Percentiles rank a stretch among this genome's conserved stretches.
Conservation (phyloP, 495 filamentous ascomycete genomes). For the Penicillium bialowiezense region DNA sequence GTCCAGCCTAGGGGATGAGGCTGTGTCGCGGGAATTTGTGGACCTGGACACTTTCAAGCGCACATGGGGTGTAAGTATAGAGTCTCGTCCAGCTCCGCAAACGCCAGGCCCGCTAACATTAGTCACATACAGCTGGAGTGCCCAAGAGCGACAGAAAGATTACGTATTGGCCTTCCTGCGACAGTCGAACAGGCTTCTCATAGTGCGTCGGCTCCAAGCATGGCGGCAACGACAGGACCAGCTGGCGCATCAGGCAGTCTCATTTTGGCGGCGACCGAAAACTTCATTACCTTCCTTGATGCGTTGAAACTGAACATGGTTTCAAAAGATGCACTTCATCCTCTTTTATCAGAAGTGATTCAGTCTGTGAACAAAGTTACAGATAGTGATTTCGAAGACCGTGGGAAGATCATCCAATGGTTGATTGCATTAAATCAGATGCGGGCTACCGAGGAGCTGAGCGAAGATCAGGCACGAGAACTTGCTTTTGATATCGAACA, state of each 20-base stretch:
- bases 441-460: conserved; percentile 89
- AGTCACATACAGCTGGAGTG: conserved; percentile 75
- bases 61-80: conserved; percentile 74
- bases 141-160: conserved; percentile 86
- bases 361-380: conserved; percentile 96
- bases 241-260: conserved; percentile 63
- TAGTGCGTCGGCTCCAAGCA: conserved; percentile 35
- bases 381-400: conserved; percentile 84
- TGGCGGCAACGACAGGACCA: conserved; percentile 36
- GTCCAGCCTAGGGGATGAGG: conserved; percentile 83
- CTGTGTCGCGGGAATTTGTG: conserved; percentile 75
- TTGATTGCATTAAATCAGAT: conserved; percentile 96
- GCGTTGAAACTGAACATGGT: conserved; percentile 83
- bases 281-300: conserved; percentile 98
- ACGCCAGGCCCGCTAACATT: conserved; percentile 5
- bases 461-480: conserved; percentile 82
- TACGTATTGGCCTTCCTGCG: conserved; percentile 81
- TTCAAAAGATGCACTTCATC: conserved; percentile 94
- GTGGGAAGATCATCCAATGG: conserved; percentile 98
- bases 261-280: conserved; percentile 85
- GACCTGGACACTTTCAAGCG: conserved; percentile 92
- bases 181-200: conserved; percentile 57
- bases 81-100: not conserved
- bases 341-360: conserved; percentile 88
- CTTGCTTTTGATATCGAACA: conserved; percentile 84